These are phyloP conservation scores for Trichoderma arundinaceum DNA, from an alignment of 2,329 filamentous ascomycete genomes.

Conservation along the genomic window DNA sequence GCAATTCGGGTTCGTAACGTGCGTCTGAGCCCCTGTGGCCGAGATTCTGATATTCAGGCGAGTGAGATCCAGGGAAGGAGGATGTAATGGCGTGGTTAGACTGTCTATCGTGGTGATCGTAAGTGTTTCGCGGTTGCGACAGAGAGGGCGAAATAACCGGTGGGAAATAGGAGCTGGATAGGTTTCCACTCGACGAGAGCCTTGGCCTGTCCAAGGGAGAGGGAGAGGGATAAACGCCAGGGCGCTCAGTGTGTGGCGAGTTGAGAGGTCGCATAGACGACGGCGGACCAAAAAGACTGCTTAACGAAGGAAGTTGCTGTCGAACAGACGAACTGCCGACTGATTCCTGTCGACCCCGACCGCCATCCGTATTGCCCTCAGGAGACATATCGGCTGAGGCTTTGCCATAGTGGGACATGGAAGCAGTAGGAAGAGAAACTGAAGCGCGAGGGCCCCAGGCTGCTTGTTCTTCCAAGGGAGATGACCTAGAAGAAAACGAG, in stretches of 20 bases:
- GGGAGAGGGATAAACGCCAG: slow-evolving; percentile 48
- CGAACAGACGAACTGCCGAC: slow-evolving; percentile 42
- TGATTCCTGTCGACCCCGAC: slow-evolving; percentile 46
- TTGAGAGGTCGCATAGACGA: slow-evolving; percentile 51
- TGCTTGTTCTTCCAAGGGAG: slow-evolving; percentile 51
- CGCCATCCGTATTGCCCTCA: slow-evolving; percentile 48
- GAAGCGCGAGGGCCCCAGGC: slow-evolving; percentile 50
- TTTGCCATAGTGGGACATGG: slow-evolving; percentile 64
- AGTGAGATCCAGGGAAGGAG: slow-evolving; percentile 53
- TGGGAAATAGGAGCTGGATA: slow-evolving; percentile 55
- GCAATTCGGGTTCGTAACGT: slow-evolving; percentile 45
- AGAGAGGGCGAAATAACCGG: slow-evolving; percentile 44
- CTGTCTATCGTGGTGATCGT: slow-evolving; percentile 52
- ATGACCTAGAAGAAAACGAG: slow-evolving; percentile 53
- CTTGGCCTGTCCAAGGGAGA: slow-evolving; percentile 57
- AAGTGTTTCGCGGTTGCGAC: slow-evolving; percentile 53
- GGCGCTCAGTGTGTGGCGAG: slow-evolving; percentile 55
- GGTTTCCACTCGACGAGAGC: slow-evolving; percentile 47
- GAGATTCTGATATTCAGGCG: slow-evolving; percentile 49
- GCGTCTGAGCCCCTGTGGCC: slow-evolving; percentile 47
- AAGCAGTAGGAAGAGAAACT: slow-evolving; percentile 55
- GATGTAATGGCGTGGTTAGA: slow-evolving; percentile 38
- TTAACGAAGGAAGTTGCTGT: slow-evolving; percentile 61
- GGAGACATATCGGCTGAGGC: slow-evolving; percentile 51
- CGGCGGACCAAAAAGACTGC: slow-evolving; percentile 61